A percentile compares a stretch with the other conserved stretches of the same genome.
Evolutionary conservation across 1,139 yeast species (phyloP).

Genomic region (Taphrina flavorubra): DNA sequence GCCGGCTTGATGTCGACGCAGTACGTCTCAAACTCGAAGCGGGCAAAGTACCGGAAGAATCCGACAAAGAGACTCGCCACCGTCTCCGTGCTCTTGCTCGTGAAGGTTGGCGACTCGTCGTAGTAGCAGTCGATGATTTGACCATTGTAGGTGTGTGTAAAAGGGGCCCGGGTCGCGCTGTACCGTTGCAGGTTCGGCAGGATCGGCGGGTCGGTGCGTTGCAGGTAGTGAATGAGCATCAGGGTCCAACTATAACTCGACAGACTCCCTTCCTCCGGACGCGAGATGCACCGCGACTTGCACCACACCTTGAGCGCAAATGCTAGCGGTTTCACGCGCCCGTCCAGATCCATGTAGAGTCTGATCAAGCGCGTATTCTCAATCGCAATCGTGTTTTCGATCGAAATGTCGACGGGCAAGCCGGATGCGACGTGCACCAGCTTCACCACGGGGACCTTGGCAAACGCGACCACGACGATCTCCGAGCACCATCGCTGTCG

Average conservation of each 20-base stretch:
- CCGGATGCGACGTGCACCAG: slow-evolving; percentile 47
- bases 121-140: slow-evolving; percentile 47
- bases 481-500: slow-evolving; percentile 9
- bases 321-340: slow-evolving; percentile 48
- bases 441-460: slow-evolving; percentile 48
- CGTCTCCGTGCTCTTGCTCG: slow-evolving; percentile 44
- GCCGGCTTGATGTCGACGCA: slow-evolving; percentile 42
- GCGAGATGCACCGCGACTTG: slow-evolving; percentile 45
- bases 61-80: slow-evolving; percentile 46
- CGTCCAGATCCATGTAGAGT: slow-evolving; percentile 47
- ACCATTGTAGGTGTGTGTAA: slow-evolving; percentile 44
- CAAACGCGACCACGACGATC: slow-evolving; percentile 38
- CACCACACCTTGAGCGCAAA: slow-evolving; percentile 48
- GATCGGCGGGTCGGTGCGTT: slow-evolving; percentile 46
- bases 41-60: slow-evolving; percentile 47
- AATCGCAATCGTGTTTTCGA: slow-evolving; percentile 48
- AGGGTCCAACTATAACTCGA: slow-evolving; percentile 49
- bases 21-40: slow-evolving; percentile 45
- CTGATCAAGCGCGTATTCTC: slow-evolving; percentile 47
- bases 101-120: slow-evolving; percentile 42
- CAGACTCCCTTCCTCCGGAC: slow-evolving; percentile 46
- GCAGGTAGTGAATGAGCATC: slow-evolving; percentile 48
- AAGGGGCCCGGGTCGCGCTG: background rate
- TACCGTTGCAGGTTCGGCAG: slow-evolving; percentile 45
- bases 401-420: slow-evolving; percentile 48